Percentiles rank a stretch among this genome's conserved stretches.
These are phyloP conservation scores for Cenchrus fungigraminus DNA, from an alignment of 176 grass and related monocot species.

Conservation along the genomic window DNA sequence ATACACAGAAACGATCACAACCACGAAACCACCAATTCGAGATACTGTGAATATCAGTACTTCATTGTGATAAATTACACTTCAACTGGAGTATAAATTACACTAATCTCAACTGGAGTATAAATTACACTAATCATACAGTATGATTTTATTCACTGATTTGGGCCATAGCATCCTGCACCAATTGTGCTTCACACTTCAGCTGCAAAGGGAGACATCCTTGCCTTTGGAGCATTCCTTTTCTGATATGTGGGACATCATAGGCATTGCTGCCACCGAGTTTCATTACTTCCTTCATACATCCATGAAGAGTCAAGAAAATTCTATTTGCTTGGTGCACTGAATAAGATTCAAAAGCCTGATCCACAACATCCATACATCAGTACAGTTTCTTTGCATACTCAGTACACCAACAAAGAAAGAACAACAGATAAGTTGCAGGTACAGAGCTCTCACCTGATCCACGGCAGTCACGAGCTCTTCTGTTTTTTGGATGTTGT, in stretches of 20 bases:
- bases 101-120: too few relatives aligned
- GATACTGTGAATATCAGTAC: too few relatives aligned
- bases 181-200: neutral
- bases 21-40: too few relatives aligned
- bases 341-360: neutral
- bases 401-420: too few relatives aligned
- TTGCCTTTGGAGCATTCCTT: constrained; percentile 1
- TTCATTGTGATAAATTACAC: too few relatives aligned
- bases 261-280: neutral
- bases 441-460: neutral
- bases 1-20: too few relatives aligned
- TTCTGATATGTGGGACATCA: neutral
- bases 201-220: neutral
- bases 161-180: neutral
- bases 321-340: neutral
- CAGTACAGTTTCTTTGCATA: too few relatives aligned
- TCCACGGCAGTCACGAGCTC: neutral
- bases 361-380: too few relatives aligned
- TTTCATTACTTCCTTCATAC: neutral
- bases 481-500: neutral
- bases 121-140: too few relatives aligned
- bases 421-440: too few relatives aligned
- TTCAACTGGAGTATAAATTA: too few relatives aligned
- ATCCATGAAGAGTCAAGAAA: neutral
- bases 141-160: neutral